Conservation (phyloP, 306 rosid genomes). For the Quercus berberidifolia region DNA sequence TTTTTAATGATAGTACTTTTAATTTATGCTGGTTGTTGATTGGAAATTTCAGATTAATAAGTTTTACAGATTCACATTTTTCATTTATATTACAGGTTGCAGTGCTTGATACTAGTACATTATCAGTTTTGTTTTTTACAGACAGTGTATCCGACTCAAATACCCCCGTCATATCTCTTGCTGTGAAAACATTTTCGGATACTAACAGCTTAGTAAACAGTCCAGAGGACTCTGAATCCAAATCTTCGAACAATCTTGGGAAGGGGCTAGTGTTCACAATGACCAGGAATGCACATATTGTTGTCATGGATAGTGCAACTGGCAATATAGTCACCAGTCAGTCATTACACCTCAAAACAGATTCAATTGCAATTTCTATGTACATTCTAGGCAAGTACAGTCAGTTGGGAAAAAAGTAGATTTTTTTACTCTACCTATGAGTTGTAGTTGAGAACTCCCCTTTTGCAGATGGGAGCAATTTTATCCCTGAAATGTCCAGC, state of each 20-base stretch:
- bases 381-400: slow-evolving; percentile 60
- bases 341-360: slow-evolving; percentile 35
- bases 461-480: slow-evolving; percentile 49
- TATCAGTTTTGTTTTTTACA: slow-evolving; percentile 61
- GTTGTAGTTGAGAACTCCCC: slow-evolving; percentile 17
- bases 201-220: slow-evolving; percentile 28
- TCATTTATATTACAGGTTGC: slow-evolving; percentile 67
- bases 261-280: slow-evolving; percentile 42
- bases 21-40: slow-evolving; percentile 9
- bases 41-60: slow-evolving; percentile 20
- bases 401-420: slow-evolving; percentile 12
- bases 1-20: neutral
- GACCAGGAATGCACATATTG: slow-evolving; percentile 53
- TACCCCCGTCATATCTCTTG: slow-evolving; percentile 55
- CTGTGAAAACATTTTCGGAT: slow-evolving; percentile 45
- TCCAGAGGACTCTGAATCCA: slow-evolving; percentile 39
- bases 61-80: slow-evolving; percentile 17
- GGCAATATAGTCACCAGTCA: slow-evolving; percentile 51
- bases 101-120: slow-evolving; percentile 54
- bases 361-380: slow-evolving; percentile 59
- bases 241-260: slow-evolving; percentile 35
- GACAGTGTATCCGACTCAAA: slow-evolving; percentile 46
- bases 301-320: slow-evolving; percentile 44
- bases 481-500: slow-evolving; percentile 34
- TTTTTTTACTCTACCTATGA: slow-evolving; percentile 1